A percentile compares a stretch with the other conserved stretches of the same genome.
These are phyloP conservation scores for Orbilia oligospora DNA, from an alignment of 2,329 filamentous ascomycete species.

Conservation along the genomic window DNA sequence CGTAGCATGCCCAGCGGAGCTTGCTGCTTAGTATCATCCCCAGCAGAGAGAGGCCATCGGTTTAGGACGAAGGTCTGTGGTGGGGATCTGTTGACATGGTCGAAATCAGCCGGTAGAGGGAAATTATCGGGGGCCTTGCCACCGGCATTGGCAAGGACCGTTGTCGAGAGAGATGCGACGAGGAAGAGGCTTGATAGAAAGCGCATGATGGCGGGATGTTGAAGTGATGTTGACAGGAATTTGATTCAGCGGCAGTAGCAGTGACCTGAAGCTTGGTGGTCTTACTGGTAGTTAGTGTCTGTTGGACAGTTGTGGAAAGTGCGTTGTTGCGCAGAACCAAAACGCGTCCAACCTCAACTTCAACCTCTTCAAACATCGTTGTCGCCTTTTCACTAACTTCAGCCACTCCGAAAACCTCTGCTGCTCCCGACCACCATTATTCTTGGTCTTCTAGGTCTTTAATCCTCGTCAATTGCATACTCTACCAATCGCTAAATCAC, in stretches of 20 bases:
- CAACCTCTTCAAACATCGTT: slow-evolving; percentile 50
- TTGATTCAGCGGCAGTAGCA: not conserved
- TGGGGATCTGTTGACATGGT: slow-evolving; percentile 52
- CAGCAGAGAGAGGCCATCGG: slow-evolving; percentile 50
- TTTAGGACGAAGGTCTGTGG: slow-evolving; percentile 47
- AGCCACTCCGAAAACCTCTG: not conserved
- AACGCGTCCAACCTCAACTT: slow-evolving; percentile 59
- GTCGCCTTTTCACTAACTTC: slow-evolving; percentile 18
- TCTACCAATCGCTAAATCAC: slow-evolving; percentile 1
- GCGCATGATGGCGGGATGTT: slow-evolving; percentile 48
- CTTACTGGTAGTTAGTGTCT: not conserved
- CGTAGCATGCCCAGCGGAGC: slow-evolving; percentile 52
- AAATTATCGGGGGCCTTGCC: slow-evolving; percentile 32
- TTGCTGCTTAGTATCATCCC: slow-evolving; percentile 24
- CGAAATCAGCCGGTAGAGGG: slow-evolving; percentile 51
- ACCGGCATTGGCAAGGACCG: slow-evolving; percentile 14
- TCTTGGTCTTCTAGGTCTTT: not conserved
- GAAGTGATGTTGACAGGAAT: slow-evolving; percentile 19
- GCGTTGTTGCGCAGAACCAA: slow-evolving; percentile 59
- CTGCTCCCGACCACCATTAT: not conserved
- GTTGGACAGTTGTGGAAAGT: slow-evolving; percentile 33
- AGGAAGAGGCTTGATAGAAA: slow-evolving; percentile 39
- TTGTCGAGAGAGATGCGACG: slow-evolving; percentile 36
- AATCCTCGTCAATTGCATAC: slow-evolving; percentile 19
- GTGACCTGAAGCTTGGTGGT: slow-evolving; percentile 19